These are phyloP conservation scores for Colletotrichum liriopes DNA, from an alignment of 2,329 filamentous ascomycete species.

Conservation along the genomic window DNA sequence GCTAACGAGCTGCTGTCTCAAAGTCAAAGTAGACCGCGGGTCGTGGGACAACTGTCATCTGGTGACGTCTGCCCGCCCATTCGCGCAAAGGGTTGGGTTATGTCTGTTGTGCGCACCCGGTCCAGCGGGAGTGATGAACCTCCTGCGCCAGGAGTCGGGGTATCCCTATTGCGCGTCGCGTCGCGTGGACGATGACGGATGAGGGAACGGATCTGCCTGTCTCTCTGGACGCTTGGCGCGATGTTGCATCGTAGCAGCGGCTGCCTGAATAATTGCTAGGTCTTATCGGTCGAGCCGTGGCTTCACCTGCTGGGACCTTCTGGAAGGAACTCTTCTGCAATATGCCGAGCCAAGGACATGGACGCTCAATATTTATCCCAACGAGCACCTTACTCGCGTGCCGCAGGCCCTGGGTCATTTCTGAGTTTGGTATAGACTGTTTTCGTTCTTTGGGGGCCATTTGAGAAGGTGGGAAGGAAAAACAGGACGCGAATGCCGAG, in stretches of 20 bases:
- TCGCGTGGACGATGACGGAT: background rate
- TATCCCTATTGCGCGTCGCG: background rate
- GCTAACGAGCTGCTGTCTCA: slow-evolving; percentile 5
- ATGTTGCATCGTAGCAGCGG: background rate
- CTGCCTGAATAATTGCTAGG: background rate
- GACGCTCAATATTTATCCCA: background rate
- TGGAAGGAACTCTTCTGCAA: background rate
- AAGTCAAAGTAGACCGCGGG: slow-evolving; percentile 11
- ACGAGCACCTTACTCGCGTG: background rate
- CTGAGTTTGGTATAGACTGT: background rate
- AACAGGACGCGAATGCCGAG: background rate
- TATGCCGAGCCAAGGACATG: background rate
- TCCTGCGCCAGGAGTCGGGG: background rate
- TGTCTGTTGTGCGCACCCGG: background rate
- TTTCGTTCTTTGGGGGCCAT: background rate
- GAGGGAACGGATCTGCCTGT: too few species aligned
- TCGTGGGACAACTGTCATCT: slow-evolving; percentile 5
- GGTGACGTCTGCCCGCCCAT: background rate
- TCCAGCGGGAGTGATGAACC: background rate
- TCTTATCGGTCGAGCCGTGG: background rate
- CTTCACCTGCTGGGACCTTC: background rate
- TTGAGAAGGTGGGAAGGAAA: background rate
- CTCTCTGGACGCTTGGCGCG: background rate
- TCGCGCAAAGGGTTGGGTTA: background rate
- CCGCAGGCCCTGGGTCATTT: background rate